These are phyloP conservation scores for Microcyclospora tardicrescens DNA, from an alignment of 2,329 filamentous ascomycete species.

Conservation along the genomic window DNA sequence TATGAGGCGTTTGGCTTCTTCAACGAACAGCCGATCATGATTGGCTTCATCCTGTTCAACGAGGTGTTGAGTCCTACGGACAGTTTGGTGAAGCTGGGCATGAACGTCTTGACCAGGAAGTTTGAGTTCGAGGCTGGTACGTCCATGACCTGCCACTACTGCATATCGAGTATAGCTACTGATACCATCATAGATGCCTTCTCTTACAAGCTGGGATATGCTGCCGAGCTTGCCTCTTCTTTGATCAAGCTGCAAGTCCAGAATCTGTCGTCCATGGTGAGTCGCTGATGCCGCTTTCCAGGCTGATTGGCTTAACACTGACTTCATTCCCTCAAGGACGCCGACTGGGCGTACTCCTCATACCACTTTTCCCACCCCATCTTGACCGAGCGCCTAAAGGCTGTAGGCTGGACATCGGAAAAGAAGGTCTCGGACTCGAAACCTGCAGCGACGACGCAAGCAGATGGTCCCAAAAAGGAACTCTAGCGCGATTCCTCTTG, in stretches of 20 bases:
- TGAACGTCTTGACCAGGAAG: constrained; percentile 89
- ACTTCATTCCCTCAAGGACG: constrained; percentile 40
- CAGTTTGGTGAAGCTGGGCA: constrained; percentile 80
- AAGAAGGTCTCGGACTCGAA: constrained; percentile 40
- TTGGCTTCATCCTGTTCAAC: constrained; percentile 95
- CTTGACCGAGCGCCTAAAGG: constrained; percentile 80
- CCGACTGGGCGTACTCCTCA: constrained; percentile 94
- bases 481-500: constrained; percentile 3
- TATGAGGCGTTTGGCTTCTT: constrained; percentile 87
- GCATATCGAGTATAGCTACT: neutral
- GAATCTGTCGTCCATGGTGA: constrained; percentile 81
- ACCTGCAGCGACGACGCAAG: constrained; percentile 6
- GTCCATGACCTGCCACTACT: constrained; percentile 10
- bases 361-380: constrained; percentile 99
- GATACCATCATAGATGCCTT: constrained; percentile 51
- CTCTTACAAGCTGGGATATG: constrained; percentile 72
- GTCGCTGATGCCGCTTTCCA: neutral
- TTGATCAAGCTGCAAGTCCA: constrained; percentile 97
- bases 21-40: constrained; percentile 74
- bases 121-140: constrained; percentile 89
- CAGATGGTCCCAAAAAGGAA: constrained; percentile 9
- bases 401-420: constrained; percentile 71
- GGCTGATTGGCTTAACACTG: neutral
- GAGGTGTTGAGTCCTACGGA: constrained; percentile 93
- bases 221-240: constrained; percentile 66